Percentiles rank a stretch among this genome's conserved stretches.
phyloP scores from a whole-genome alignment of 345 rosid genomes.

The Populus alba region DNA sequence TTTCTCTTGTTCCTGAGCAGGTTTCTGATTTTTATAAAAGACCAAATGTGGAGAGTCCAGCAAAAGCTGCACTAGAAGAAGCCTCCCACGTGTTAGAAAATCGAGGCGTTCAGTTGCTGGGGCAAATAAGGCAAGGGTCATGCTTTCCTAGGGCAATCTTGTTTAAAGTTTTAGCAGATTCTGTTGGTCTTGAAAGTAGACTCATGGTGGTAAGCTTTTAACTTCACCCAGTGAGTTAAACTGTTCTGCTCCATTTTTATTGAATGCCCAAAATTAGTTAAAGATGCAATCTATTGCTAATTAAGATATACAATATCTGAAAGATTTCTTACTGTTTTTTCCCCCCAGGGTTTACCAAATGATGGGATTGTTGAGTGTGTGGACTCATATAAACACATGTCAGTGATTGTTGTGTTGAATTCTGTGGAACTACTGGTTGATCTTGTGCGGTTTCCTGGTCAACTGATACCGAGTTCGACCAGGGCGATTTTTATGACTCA shows the following conservation, averaged over 20 bases:
- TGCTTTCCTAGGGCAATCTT: conserved; percentile 91
- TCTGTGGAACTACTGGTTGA: conserved; percentile 89
- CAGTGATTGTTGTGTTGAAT: conserved; percentile 77
- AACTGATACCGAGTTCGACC: conserved; percentile 77
- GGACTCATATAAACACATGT: conserved; percentile 82
- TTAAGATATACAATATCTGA: conserved; percentile 8
- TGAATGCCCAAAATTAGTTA: neutral
- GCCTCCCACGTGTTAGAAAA: conserved; percentile 58
- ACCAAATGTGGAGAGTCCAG: conserved; percentile 71
- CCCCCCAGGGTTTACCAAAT: conserved; percentile 78
- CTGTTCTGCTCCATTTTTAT: neutral
- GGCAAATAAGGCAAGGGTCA: conserved; percentile 90
- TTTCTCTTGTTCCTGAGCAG: conserved; percentile 36
- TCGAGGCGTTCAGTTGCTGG: conserved; percentile 78
- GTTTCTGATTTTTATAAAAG: conserved; percentile 87
- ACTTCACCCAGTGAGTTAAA: conserved; percentile 11
- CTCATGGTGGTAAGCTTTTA: conserved; percentile 83
- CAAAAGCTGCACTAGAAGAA: conserved; percentile 72
- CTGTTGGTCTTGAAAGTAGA: conserved; percentile 87
- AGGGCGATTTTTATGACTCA: conserved; percentile 88
- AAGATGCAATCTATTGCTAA: conserved; percentile 1
- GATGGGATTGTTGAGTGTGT: conserved; percentile 74
- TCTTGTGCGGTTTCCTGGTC: conserved; percentile 98
- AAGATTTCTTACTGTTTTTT: conserved; percentile 12
- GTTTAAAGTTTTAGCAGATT: conserved; percentile 91